Evolutionary conservation across 192 early-diverging fungal species (phyloP), one percentile per base, ranked within the genome.

Genomic region (Coemansia sp.): DNA sequence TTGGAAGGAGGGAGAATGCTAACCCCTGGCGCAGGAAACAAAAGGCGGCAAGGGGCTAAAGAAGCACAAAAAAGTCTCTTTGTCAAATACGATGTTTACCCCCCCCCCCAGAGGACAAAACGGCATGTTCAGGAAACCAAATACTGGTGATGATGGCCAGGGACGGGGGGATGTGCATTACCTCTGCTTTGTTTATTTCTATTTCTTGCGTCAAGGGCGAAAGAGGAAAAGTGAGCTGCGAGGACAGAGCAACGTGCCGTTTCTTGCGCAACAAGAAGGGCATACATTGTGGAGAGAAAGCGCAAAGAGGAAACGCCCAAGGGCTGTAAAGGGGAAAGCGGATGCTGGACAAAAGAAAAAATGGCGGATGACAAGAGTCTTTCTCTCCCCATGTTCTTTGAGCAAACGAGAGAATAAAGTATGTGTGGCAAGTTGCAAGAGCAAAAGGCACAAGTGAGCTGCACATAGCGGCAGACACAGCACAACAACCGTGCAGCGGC

Each of bases 171-270:
- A 9, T 59, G 57, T 41, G 4, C 39, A 41, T 16, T n/a, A 9
- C 57, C 57, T 59, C n/a, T 12, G n/a, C 51, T 32, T 32, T 32
- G 32, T 32, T 32, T 32, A 20, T 10, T 53, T 22, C n/a, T 53
- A 12, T 53, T 9, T 8, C n/a, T 22, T 20, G 20, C 51, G 7
- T 53, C 51, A 14, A 45, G 51, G 20, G 22, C 32, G 55, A 59
- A 59, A 40, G 2, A 19, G 7, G 57, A 59, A 41, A 16, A 38
- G 57, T 17, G 57, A 59, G 57, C 57, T 59, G 57, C 57, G 57
- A 59, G 57, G 4, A 41, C 38, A 59, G 57, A 59, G 57, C 57
- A 59, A 59, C 57, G 57, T 59, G 57, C 57, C 7, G 38, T 54
- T 54, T 19, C 51, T 25, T 54, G 51, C 51, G 39, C 37, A 38